Evolutionary conservation across 2,329 filamentous ascomycete genomes (phyloP), one percentile per base, ranked within the genome.

Genomic region (Colletotrichum sp.): DNA sequence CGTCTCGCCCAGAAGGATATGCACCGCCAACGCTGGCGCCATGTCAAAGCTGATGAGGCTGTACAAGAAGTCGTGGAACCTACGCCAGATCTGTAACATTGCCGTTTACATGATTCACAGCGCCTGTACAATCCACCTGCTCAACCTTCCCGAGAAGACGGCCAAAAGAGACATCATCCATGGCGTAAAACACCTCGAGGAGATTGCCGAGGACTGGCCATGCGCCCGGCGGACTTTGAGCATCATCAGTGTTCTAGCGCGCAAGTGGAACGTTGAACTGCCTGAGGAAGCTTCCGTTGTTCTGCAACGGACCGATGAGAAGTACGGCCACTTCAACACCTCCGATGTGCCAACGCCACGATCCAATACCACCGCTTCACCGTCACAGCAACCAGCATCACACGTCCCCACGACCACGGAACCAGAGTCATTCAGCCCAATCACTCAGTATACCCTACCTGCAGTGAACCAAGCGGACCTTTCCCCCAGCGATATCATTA

Each of bases 91-190:
- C 39, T 98, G 95, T 86, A 99, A 99, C 81, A 95, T 99, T 80
- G 96, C 95, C 5, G 96, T 99, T 1, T 99, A 99, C 84, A 98
- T 99, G 85, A 90, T 95, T 0, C 96, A 99, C 83, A 97, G 95
- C 6, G 96, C 97, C 34, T 98, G 96, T 82, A 98, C 96, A 0
- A 98, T 99, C 52, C 97, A 99, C 81, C 87, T 99, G 25, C 92
- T 99, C 44, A 98, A 98, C 79, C 88, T 99, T 2, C 96, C 96
- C 0, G 96, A 98, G 80, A 98, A 97, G 86, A 97, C 95, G 34
- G 95, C 97, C 6, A 94, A 92, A 80, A 89, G 96, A 80, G 96
- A 99, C 83, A 95, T 99, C 57, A 94, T 95, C 6, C 96, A 98
- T 80, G 96, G 96, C 2, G 90, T 98, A 59, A 96, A 95, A 81